These are phyloP conservation scores for Nidularia sp. DNA, from an alignment of 768 basidiomycete genomes.

Conservation along the genomic window DNA sequence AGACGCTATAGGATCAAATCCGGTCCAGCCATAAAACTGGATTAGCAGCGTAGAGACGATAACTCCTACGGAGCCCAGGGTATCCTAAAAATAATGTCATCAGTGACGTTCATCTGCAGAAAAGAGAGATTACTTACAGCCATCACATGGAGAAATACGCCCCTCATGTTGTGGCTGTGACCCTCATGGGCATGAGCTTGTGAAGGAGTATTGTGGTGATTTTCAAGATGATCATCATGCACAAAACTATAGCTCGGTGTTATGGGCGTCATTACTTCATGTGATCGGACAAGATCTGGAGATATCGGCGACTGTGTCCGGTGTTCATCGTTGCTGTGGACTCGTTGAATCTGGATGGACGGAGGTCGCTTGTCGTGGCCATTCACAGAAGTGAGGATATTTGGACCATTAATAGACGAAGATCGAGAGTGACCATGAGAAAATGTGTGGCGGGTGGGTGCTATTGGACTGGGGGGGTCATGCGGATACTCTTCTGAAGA, in stretches of 20 bases:
- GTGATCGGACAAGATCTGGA: not conserved
- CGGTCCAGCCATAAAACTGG: conserved; percentile 96
- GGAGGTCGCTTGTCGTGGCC: conserved; percentile 9
- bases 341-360: conserved; percentile 7
- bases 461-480: conserved; percentile 1
- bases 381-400: not conserved
- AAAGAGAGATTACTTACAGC: conserved; percentile 51
- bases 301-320: conserved; percentile 10
- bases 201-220: conserved; percentile 47
- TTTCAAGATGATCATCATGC: conserved; percentile 46
- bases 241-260: conserved; percentile 63
- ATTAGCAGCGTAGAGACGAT: conserved; percentile 96
- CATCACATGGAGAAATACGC: conserved; percentile 97
- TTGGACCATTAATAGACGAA: not conserved
- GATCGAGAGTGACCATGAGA: conserved; percentile 19
- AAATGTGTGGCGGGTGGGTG: conserved; percentile 13
- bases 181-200: conserved; percentile 65
- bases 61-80: conserved; percentile 94
- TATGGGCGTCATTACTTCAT: conserved; percentile 41
- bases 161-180: conserved; percentile 98
- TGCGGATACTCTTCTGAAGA: conserved; percentile 10
- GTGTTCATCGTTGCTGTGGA: conserved; percentile 7
- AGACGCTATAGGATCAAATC: conserved; percentile 97
- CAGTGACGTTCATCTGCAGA: not conserved
- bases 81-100: conserved; percentile 52